Conservation (phyloP, 257 asterid species). For the Solanum sejunctum region DNA sequence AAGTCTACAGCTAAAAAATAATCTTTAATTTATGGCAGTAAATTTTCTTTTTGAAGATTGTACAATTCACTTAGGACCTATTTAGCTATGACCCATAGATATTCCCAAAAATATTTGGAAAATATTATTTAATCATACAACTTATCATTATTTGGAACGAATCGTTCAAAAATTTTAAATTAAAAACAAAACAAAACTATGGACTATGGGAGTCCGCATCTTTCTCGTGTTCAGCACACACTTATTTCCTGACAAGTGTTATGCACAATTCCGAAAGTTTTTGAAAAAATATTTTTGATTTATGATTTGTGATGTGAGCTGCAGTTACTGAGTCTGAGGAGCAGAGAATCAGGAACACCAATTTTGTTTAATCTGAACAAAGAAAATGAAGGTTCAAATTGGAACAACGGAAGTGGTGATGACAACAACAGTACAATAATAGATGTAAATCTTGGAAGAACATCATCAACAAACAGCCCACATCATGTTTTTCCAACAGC, state of each 20-base stretch:
- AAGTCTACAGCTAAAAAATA: too few species aligned
- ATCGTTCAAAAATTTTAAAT: too few species aligned
- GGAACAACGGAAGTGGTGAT: slow-evolving; percentile 43
- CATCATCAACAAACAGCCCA: slow-evolving; percentile 6
- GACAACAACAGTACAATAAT: slow-evolving; percentile 31
- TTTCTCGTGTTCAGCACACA: background rate
- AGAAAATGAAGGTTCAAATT: slow-evolving; percentile 60
- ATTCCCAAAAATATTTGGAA: too few species aligned
- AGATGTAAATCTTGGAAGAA: slow-evolving; percentile 43
- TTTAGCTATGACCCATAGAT: too few species aligned
- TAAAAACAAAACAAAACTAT: too few species aligned
- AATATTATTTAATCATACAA: too few species aligned
- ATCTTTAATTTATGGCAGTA: too few species aligned
- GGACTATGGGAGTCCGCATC: too few species aligned
- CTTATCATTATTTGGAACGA: too few species aligned
- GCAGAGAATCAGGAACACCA: slow-evolving; percentile 16
- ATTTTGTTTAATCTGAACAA: slow-evolving; percentile 35
- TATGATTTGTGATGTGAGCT: background rate
- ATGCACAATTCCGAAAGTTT: background rate
- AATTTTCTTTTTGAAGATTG: too few species aligned
- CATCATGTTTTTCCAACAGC: slow-evolving; percentile 13
- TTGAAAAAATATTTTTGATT: background rate
- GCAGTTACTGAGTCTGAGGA: slow-evolving; percentile 53
- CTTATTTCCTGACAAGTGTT: background rate
- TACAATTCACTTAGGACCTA: too few species aligned